Base-by-base conservation (phyloP, 2,329 filamentous ascomycete genomes). In the Aspergillus jensenii region DNA sequence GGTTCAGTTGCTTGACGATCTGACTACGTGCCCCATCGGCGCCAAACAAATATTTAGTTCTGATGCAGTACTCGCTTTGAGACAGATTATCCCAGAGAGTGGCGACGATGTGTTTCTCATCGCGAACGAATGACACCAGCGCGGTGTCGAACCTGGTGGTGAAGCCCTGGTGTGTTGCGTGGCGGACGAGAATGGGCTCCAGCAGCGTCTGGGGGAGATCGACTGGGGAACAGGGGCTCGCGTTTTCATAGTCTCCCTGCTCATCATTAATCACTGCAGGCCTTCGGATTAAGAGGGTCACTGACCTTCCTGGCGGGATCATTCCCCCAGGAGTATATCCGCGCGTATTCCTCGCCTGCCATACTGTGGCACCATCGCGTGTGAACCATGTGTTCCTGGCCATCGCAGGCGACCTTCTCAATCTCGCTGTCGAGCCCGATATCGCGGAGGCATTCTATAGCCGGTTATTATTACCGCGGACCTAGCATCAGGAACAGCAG, bases 21-120 rank as follows among this genome's bases (percentile, higher is more conserved):
- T 3, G 12, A 14, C 43, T 46, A 4, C 43, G 11, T 15, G 43
- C 43, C 15, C 79, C 85, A 66, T 88, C 85, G 45, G 81, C 82
- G 3, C 85, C 85, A 60, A 87, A 85, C 7, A 88, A 71, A 60
- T 83, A 87, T 53, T 80, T 81, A 0, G 83, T 79, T 8, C 75
- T 73, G 40, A 87, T 31, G 27, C 77, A 23, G 64, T 61, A 67
- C 82, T 1, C 62, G 39, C 1, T 70, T 67, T 0, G 75, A 71
- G 5, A 79, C 35, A 6, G 3, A 4, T 70, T 70, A 56, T 81
- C 78, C 11, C 65, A 9, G 3, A 31, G 9, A 7, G 12, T 15
- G 3, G 35, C 35, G 35, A 37, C 15, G 15, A 14, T 15, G 35
- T 31, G 27, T 3, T n/a, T 15, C 14, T 37, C 15, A 8, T 37